Percentiles rank a stretch among this genome's conserved stretches.
Conservation (phyloP, 176 grass and related monocot species). For the Areca catechu region DNA sequence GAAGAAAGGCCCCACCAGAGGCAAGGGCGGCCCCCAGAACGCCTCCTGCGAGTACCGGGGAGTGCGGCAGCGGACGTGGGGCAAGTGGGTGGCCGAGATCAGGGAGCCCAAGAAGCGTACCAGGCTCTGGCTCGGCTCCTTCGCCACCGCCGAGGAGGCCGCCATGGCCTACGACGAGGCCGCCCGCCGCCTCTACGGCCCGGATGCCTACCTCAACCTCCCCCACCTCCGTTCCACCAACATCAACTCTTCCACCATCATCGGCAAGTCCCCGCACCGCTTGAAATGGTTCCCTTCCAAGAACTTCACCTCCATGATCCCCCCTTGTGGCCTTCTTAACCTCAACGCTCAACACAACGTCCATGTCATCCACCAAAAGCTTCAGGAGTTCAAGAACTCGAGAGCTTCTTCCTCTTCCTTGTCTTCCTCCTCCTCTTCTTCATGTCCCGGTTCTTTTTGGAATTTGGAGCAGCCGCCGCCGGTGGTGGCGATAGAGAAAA, state of each 20-base stretch:
- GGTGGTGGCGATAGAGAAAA: slow-evolving; percentile 17
- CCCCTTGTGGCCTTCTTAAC: slow-evolving; percentile 83
- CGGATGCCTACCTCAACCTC: slow-evolving; percentile 90
- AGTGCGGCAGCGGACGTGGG: slow-evolving; percentile 74
- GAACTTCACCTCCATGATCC: slow-evolving; percentile 15
- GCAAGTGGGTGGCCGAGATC: slow-evolving; percentile 90
- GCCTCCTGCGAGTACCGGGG: slow-evolving; percentile 78
- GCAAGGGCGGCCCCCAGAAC: slow-evolving; percentile 70
- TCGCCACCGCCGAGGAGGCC: slow-evolving; percentile 83
- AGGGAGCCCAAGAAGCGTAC: slow-evolving; percentile 78
- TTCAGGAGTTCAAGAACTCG: slow-evolving; percentile 73
- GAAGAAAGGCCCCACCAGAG: slow-evolving; percentile 91
- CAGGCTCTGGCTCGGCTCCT: slow-evolving; percentile 75
- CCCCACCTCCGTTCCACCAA: slow-evolving; percentile 63
- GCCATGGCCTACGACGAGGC: slow-evolving; percentile 89
- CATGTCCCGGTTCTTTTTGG: background rate
- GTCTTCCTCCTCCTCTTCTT: background rate
- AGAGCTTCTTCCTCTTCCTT: slow-evolving; percentile 4
- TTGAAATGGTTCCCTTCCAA: slow-evolving; percentile 77
- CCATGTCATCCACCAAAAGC: slow-evolving; percentile 92
- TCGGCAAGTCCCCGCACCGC: slow-evolving; percentile 37
- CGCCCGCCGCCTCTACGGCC: slow-evolving; percentile 80
- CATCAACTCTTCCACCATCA: background rate
- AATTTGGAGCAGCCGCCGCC: slow-evolving; percentile 11
- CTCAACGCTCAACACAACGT: slow-evolving; percentile 99